phyloP scores from a whole-genome alignment of 345 rosid genomes.

The Eucalyptus erythrocorys region DNA sequence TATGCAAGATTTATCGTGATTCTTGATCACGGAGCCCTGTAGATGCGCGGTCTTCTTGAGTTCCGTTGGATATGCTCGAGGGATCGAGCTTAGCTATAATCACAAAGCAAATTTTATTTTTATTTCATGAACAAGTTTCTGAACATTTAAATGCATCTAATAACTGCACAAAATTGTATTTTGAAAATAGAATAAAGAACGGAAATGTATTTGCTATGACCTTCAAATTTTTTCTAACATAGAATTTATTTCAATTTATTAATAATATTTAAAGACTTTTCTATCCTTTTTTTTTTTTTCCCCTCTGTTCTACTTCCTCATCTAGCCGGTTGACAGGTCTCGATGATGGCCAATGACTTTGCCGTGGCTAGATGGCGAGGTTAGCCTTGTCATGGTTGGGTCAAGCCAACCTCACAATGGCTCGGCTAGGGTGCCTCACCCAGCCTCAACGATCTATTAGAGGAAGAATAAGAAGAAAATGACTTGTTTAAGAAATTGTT shows the following conservation, averaged over 20 bases:
- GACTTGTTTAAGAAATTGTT: too few species aligned
- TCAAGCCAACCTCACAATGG: too few species aligned
- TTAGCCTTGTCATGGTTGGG: accelerated
- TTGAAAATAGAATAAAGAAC: too few species aligned
- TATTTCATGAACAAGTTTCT: accelerated
- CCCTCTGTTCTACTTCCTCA: too few species aligned
- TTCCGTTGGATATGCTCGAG: background rate
- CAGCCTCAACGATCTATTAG: accelerated
- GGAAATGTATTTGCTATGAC: too few species aligned
- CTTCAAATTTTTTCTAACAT: accelerated
- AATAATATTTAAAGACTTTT: accelerated
- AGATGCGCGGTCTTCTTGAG: background rate
- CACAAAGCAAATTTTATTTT: background rate
- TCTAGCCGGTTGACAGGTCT: accelerated
- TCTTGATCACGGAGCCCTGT: background rate
- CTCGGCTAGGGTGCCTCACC: accelerated
- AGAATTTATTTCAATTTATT: accelerated
- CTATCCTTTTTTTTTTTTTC: accelerated
- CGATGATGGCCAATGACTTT: too few species aligned
- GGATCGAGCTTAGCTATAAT: background rate
- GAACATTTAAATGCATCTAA: accelerated
- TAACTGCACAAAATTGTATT: accelerated
- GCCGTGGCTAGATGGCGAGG: too few species aligned
- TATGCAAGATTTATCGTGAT: background rate
- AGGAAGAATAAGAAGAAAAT: accelerated